Conservation (phyloP, 371 early-diverging fungal species). For the Mortierella sp. region DNA sequence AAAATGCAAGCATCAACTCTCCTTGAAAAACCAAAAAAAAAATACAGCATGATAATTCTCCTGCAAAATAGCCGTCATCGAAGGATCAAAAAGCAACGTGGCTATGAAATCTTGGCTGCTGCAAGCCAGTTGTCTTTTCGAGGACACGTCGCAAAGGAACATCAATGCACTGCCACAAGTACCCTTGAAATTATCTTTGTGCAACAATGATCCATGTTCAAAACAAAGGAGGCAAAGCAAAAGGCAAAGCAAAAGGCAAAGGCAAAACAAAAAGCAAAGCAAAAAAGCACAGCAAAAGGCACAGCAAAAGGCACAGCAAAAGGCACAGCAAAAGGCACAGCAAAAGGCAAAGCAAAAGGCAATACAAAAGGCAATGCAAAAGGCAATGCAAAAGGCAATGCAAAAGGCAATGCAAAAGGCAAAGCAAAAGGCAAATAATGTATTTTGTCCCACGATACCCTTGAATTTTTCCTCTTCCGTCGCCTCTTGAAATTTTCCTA, state of each 20-base stretch:
- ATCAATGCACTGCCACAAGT: slow-evolving; percentile 17
- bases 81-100: not conserved
- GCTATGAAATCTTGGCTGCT: not conserved
- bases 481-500: slow-evolving; percentile 29
- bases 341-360: slow-evolving; percentile 30
- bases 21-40: no score
- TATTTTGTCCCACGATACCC: slow-evolving; percentile 28
- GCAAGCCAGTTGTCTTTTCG: slow-evolving; percentile 2
- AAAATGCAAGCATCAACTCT: no score
- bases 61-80: not conserved
- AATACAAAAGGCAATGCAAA: not conserved
- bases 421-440: slow-evolving; percentile 20
- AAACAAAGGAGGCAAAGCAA: slow-evolving; percentile 17
- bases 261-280: not conserved
- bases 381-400: not conserved
- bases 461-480: slow-evolving; percentile 29
- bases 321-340: slow-evolving; percentile 20
- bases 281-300: not conserved
- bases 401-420: slow-evolving; percentile 24
- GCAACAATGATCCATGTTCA: slow-evolving; percentile 26
- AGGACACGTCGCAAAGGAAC: slow-evolving; percentile 17
- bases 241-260: not conserved
- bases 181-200: slow-evolving; percentile 16
- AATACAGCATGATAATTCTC: no score
- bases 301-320: not conserved